phyloP scores from a whole-genome alignment of 73 alveolate species.

The Tetrahymena malaccensis region DNA sequence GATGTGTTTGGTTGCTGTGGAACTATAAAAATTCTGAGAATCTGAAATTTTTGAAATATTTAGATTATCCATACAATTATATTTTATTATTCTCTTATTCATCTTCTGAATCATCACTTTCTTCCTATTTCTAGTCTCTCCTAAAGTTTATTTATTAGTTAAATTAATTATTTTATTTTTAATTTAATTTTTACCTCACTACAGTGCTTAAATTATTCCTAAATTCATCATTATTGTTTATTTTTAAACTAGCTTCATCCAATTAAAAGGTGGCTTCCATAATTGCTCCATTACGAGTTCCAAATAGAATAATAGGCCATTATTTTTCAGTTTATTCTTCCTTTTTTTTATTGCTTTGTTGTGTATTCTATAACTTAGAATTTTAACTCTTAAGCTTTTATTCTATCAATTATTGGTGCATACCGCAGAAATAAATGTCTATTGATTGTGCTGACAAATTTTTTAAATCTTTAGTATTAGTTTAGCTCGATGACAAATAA shows the following conservation, averaged over 20 bases:
- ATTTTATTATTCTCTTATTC: conserved; percentile 9
- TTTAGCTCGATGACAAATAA: neutral
- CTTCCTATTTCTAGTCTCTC: conserved; percentile 12
- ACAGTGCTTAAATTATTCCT: neutral
- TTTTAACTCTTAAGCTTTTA: neutral
- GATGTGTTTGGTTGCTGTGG: conserved; percentile 10
- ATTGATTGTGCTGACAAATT: conserved; percentile 37
- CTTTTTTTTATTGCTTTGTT: neutral
- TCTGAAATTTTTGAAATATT: conserved; percentile 25
- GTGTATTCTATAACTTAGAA: conserved; percentile 5
- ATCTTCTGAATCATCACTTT: conserved; percentile 12
- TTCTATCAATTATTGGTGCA: neutral
- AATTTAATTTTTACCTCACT: neutral
- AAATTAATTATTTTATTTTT: neutral
- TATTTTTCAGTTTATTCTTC: conserved; percentile 4
- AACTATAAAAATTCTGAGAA: conserved; percentile 17
- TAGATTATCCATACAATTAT: neutral
- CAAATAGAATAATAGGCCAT: conserved; percentile 38
- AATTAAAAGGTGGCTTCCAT: conserved; percentile 28
- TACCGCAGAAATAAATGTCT: conserved; percentile 31
- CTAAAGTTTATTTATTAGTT: neutral
- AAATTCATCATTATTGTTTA: neutral
- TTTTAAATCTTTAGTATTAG: neutral
- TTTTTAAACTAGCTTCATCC: conserved; percentile 15
- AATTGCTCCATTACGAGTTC: conserved; percentile 39